Evolutionary conservation across 305 asterid genomes (phyloP).

Genomic region (Fraxinus angustifolia): DNA sequence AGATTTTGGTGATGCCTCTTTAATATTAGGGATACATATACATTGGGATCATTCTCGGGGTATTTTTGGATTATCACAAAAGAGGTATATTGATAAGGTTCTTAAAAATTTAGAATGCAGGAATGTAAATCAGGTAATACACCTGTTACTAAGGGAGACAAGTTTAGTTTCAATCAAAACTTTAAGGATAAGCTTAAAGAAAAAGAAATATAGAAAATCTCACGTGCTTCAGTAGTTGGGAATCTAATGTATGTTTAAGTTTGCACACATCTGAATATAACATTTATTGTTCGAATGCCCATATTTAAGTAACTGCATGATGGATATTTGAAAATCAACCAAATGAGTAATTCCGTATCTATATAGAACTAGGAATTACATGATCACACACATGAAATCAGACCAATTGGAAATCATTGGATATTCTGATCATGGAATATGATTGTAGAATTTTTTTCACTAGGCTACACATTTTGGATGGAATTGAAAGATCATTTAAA

Average conservation of each 20-base stretch:
- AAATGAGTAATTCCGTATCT: not conserved
- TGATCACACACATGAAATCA: not conserved
- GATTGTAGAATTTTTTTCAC: too few species aligned
- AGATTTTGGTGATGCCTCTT: not conserved
- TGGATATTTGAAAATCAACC: not conserved
- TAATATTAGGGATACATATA: not conserved
- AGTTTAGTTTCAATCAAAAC: too few species aligned
- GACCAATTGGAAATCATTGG: not conserved
- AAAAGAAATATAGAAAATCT: too few species aligned
- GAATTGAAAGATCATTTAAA: too few species aligned
- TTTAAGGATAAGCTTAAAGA: too few species aligned
- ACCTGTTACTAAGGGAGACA: not conserved
- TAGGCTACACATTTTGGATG: too few species aligned
- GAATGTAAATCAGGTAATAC: too few species aligned
- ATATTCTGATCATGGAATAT: too few species aligned
- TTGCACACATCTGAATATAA: not conserved
- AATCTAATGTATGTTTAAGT: not conserved
- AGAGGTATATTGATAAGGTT: not conserved
- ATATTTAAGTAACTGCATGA: not conserved
- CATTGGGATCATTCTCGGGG: not conserved
- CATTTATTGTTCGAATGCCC: too few species aligned
- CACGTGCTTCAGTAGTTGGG: not conserved
- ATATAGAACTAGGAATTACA: not conserved
- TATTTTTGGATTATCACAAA: too few species aligned
- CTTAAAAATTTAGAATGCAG: too few species aligned